Evolutionary conservation across 768 basidiomycete genomes (phyloP), one percentile per base, ranked within the genome.

Genomic region (Hydnomerulius pinastri): DNA sequence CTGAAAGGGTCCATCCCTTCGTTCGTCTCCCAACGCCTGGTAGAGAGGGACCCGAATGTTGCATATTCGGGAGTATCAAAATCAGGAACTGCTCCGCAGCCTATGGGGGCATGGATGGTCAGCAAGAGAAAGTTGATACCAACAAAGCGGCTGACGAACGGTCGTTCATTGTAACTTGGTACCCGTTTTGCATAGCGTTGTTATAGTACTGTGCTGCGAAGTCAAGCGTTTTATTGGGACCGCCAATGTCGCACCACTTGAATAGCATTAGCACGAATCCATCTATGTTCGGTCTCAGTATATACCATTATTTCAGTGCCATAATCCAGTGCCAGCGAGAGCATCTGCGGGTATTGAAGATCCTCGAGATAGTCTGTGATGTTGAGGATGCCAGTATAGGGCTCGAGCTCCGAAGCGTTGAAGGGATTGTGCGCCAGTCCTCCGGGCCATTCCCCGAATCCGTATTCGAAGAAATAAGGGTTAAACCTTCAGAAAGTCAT

Each of bases 161-260:
- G 32, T 76, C 71, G 42, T 76, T 75, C 65, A 74, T 72, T 0
- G 75, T 75, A 6, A 81, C 79, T 51, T 80, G 76, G 27, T 74
- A 66, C 2, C 77, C 76, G 43, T 57, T 58, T 41, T 59, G 54
- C 64, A 51, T 71, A 33, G 77, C 74, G 24, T 74, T 50, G 37
- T 77, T 77, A 51, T 78, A 80, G 53, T 67, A 80, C 17, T 71
- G 60, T 2, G 76, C 70, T 0, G 77, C 74, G 36, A 80, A 74
- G 9, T 75, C 72, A 0, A 71, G 59, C 3, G 73, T 77, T 33
- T 65, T 75, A 54, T 79, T 77, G 0, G 76, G 71, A 9, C 77
- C 77, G 11, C 76, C 82, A 8, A 82, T 82, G 53, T 82, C 80
- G 32, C 81, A 82, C 81, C 81, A 81, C 75, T 78, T 53, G 4